Percentiles rank a stretch among this genome's conserved stretches.
Conservation (phyloP, 768 basidiomycete genomes). For the Paxillus rubicundulus region DNA sequence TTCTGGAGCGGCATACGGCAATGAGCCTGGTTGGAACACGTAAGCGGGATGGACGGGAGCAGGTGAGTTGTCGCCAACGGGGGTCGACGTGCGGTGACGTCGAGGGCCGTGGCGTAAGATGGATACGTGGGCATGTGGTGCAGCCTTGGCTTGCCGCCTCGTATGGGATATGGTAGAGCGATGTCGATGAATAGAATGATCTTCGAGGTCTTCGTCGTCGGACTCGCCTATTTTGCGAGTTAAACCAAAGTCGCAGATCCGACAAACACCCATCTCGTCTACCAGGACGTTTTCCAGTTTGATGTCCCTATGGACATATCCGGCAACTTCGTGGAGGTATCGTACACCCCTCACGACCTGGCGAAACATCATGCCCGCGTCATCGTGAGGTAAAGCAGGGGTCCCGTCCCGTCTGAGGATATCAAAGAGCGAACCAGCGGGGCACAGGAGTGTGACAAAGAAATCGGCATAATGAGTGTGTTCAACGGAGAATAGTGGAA, state of each 20-base stretch:
- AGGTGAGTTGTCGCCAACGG: slow-evolving; percentile 32
- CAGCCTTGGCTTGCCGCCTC: slow-evolving; percentile 22
- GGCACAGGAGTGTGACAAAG: slow-evolving; percentile 81
- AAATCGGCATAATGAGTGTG: slow-evolving; percentile 66
- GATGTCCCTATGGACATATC: slow-evolving; percentile 88
- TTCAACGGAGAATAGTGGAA: slow-evolving; percentile 72
- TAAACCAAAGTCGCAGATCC: slow-evolving; percentile 84
- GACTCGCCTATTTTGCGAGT: slow-evolving; percentile 59
- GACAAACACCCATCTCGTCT: slow-evolving; percentile 84
- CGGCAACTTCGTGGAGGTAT: slow-evolving; percentile 76
- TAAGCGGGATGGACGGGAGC: slow-evolving; percentile 33
- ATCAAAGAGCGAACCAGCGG: slow-evolving; percentile 81
- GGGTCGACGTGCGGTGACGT: slow-evolving; percentile 51
- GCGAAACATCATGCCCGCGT: slow-evolving; percentile 80
- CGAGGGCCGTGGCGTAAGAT: slow-evolving; percentile 33
- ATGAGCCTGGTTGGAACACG: slow-evolving; percentile 72
- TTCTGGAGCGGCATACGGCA: slow-evolving; percentile 91
- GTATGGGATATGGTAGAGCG: slow-evolving; percentile 29
- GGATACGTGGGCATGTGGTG: slow-evolving; percentile 14
- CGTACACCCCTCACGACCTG: slow-evolving; percentile 81
- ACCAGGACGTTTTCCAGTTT: slow-evolving; percentile 97
- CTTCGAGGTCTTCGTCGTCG: slow-evolving; percentile 34
- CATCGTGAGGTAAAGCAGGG: slow-evolving; percentile 71
- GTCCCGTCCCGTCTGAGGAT: slow-evolving; percentile 70
- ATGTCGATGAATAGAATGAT: slow-evolving; percentile 17